A percentile compares a stretch with the other conserved stretches of the same genome.
phyloP scores from a whole-genome alignment of 495 filamentous ascomycete species.

The Tuber melanosporum region DNA sequence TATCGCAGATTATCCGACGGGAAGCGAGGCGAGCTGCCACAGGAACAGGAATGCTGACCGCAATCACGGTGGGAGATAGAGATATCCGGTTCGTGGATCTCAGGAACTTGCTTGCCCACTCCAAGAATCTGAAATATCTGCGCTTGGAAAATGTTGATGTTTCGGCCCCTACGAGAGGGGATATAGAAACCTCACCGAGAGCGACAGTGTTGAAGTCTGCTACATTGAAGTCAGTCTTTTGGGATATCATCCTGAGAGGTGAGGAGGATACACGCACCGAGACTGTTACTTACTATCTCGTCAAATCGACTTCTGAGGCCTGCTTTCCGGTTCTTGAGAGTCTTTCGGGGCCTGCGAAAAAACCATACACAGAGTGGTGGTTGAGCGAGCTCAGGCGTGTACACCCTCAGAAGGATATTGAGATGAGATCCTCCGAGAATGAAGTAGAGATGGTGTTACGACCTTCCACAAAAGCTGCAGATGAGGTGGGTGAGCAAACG shows the following conservation, averaged over 20 bases:
- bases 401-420: background rate
- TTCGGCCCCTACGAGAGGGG: background rate
- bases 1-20: background rate
- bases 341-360: background rate
- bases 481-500: background rate
- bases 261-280: background rate
- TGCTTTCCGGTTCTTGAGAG: background rate
- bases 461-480: background rate
- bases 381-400: background rate
- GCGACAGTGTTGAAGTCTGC: background rate
- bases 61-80: background rate
- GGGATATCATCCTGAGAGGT: background rate
- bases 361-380: background rate
- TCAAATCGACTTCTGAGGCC: background rate
- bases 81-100: background rate
- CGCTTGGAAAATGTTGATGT: background rate
- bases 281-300: background rate
- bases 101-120: background rate
- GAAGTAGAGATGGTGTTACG: background rate
- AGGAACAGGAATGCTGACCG: background rate
- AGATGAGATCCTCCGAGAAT: background rate
- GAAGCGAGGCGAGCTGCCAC: background rate
- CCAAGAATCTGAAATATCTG: background rate
- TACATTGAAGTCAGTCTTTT: slow-evolving; percentile 1
- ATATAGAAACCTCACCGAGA: background rate